A percentile compares a stretch with the other conserved stretches of the same genome.
These are phyloP conservation scores for Penicillium griseofulvum DNA, from an alignment of 2,329 filamentous ascomycete genomes.

Conservation along the genomic window DNA sequence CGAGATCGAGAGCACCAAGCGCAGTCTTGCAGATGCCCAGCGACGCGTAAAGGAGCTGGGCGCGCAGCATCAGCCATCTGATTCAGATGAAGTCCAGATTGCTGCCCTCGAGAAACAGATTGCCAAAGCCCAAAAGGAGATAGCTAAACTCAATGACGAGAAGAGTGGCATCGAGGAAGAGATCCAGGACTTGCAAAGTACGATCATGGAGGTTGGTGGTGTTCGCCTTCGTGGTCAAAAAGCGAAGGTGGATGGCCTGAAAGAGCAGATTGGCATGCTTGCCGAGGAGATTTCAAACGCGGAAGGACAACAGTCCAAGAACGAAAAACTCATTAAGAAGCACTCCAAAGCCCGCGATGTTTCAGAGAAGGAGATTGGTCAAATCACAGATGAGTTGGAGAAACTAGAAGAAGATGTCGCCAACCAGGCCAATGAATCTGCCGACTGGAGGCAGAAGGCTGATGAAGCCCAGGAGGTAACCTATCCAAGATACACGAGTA, in stretches of 20 bases:
- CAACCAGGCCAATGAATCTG: conserved; percentile 72
- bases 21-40: conserved; percentile 79
- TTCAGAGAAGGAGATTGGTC: conserved; percentile 74
- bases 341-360: conserved; percentile 79
- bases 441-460: conserved; percentile 68
- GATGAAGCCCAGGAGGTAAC: conserved; percentile 72
- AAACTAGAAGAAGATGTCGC: conserved; percentile 75
- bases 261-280: conserved; percentile 77
- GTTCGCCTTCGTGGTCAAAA: conserved; percentile 88
- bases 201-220: conserved; percentile 97
- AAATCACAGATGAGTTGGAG: conserved; percentile 69
- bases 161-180: conserved; percentile 89
- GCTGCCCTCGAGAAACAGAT: conserved; percentile 75
- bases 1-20: conserved; percentile 81
- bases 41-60: conserved; percentile 81
- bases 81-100: conserved; percentile 73
- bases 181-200: conserved; percentile 88
- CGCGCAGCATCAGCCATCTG: conserved; percentile 75
- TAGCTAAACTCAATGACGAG: conserved; percentile 75
- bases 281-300: conserved; percentile 80
- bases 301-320: conserved; percentile 85
- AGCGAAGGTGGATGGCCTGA: conserved; percentile 82
- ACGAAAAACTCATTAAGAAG: conserved; percentile 87
- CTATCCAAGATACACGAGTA: background rate
- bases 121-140: conserved; percentile 64